Conservation (phyloP, 2,329 filamentous ascomycete species). For the Nemania serpens region DNA sequence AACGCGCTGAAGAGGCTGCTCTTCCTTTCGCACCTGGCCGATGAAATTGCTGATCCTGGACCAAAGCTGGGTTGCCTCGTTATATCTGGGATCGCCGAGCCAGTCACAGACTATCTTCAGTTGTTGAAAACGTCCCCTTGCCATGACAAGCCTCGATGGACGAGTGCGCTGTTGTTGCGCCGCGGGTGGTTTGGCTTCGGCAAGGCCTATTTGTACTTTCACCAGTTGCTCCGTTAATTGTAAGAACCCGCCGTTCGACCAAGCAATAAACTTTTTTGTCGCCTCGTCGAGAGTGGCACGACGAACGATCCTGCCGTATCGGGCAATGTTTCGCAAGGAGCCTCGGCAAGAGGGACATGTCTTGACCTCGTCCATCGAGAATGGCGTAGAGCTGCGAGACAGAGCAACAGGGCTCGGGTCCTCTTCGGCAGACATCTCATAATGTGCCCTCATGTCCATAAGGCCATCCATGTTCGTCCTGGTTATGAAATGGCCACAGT, state of each 20-base stretch:
- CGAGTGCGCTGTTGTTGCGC: not conserved
- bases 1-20: conserved; percentile 56
- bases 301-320: conserved; percentile 67
- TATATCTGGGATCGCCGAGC: conserved; percentile 33
- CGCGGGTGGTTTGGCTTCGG: not conserved
- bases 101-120: conserved; percentile 27
- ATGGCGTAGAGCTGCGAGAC: conserved; percentile 41
- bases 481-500: conserved; percentile 68
- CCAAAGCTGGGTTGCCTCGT: conserved; percentile 31
- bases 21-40: conserved; percentile 46
- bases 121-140: conserved; percentile 24
- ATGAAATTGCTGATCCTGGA: conserved; percentile 29
- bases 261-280: conserved; percentile 67
- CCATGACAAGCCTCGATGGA: not conserved
- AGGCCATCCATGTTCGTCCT: conserved; percentile 63
- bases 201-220: conserved; percentile 22
- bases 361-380: conserved; percentile 55
- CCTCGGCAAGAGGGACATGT: conserved; percentile 65
- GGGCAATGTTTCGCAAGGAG: conserved; percentile 58
- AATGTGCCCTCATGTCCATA: conserved; percentile 55
- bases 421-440: conserved; percentile 24
- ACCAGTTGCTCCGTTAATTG: conserved; percentile 45
- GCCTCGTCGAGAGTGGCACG: conserved; percentile 65
- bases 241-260: conserved; percentile 50
- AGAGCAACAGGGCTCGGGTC: not conserved